Percentiles rank a stretch among this genome's conserved stretches.
These are phyloP conservation scores for Grosmannia penicillata DNA, from an alignment of 2,329 filamentous ascomycete species.

Conservation along the genomic window DNA sequence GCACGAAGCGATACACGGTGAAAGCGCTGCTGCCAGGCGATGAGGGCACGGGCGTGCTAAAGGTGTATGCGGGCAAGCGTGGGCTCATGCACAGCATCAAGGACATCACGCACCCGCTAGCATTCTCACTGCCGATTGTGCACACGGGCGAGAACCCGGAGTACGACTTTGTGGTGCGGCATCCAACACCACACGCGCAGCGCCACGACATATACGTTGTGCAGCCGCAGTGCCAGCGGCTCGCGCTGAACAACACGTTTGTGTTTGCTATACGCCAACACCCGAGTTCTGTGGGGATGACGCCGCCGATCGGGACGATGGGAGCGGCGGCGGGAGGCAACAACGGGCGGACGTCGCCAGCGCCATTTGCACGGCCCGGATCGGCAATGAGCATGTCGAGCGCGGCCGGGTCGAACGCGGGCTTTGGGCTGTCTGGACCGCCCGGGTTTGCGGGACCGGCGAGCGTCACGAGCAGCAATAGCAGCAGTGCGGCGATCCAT, in stretches of 20 bases:
- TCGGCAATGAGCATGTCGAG: conserved; percentile 53
- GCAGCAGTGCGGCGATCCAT: conserved; percentile 31
- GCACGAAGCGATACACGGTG: conserved; percentile 80
- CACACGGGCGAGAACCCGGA: conserved; percentile 87
- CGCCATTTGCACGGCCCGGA: conserved; percentile 45
- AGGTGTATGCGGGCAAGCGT: conserved; percentile 84
- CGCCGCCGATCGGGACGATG: conserved; percentile 23
- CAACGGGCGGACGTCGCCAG: conserved; percentile 30
- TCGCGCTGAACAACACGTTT: conserved; percentile 93
- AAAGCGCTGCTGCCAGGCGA: conserved; percentile 87
- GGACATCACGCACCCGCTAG: conserved; percentile 84
- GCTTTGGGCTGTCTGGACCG: too few species aligned
- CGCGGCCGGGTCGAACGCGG: conserved; percentile 40
- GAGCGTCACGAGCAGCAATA: conserved; percentile 25
- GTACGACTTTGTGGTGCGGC: conserved; percentile 83
- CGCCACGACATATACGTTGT: conserved; percentile 93
- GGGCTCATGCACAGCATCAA: conserved; percentile 97
- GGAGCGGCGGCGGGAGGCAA: not conserved
- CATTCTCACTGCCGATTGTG: conserved; percentile 76
- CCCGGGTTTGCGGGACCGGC: too few species aligned
- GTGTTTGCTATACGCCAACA: conserved; percentile 94
- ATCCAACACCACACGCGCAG: conserved; percentile 95
- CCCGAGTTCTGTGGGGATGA: conserved; percentile 39
- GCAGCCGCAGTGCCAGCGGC: conserved; percentile 78
- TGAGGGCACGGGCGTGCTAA: conserved; percentile 75